phyloP scores from a whole-genome alignment of 1,284 basidiomycete species.

The Spongiforma sp. region DNA sequence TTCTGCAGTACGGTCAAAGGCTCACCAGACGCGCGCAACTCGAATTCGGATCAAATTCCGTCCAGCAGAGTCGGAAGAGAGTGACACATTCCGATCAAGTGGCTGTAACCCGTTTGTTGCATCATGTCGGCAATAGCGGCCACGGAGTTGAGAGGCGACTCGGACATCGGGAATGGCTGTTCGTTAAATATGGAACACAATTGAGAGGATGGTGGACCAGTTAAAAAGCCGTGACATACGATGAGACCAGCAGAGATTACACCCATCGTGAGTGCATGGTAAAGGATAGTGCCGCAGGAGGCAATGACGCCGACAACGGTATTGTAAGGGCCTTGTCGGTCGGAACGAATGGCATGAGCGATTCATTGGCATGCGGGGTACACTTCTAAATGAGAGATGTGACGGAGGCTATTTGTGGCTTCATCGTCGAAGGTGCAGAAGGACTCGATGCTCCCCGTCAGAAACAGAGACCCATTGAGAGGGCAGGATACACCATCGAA shows the following conservation, averaged over 20 bases:
- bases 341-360: constrained; percentile 32
- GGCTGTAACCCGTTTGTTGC: constrained; percentile 34
- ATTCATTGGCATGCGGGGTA: constrained; percentile 35
- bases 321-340: constrained; percentile 17
- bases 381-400: constrained; percentile 36
- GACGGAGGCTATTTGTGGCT: constrained; percentile 5
- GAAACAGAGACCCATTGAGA: constrained; percentile 27
- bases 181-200: not conserved
- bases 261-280: constrained; percentile 37
- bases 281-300: constrained; percentile 36
- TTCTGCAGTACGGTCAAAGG: constrained; percentile 27
- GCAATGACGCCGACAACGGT: constrained; percentile 35
- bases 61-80: constrained; percentile 33
- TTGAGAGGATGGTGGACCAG: not conserved
- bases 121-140: constrained; percentile 40
- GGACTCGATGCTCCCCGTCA: constrained; percentile 29
- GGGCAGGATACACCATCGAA: constrained; percentile 6
- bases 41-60: constrained; percentile 27
- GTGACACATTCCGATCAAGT: constrained; percentile 36
- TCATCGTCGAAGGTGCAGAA: constrained; percentile 27
- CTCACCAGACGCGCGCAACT: not conserved
- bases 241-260: constrained; percentile 36
- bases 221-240: constrained; percentile 24
- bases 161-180: constrained; percentile 39
- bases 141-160: constrained; percentile 42